Conservation (phyloP, 164 flowering plant genomes). For the Nymphaea thermarum region DNA sequence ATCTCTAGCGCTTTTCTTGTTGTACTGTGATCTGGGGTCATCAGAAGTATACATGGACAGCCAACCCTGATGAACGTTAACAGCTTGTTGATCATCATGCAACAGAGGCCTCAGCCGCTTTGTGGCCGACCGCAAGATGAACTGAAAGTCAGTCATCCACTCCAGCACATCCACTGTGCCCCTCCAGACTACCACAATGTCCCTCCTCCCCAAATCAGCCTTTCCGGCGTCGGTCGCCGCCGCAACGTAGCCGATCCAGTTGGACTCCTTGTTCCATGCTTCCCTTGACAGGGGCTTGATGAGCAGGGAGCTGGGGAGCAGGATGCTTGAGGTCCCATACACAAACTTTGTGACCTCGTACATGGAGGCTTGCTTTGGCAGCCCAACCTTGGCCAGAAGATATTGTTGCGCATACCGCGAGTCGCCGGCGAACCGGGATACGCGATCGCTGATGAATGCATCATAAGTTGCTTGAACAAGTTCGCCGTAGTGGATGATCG, state of each 20-base stretch:
- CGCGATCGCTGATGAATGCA: conserved; percentile 26
- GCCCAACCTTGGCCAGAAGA: conserved; percentile 22
- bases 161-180: conserved; percentile 21
- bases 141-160: conserved; percentile 31
- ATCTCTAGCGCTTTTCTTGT: conserved; percentile 32
- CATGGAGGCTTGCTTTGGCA: conserved; percentile 11
- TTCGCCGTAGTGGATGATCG: conserved; percentile 38
- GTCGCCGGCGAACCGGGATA: conserved; percentile 27
- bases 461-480: conserved; percentile 27
- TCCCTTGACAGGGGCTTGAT: conserved; percentile 27
- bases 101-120: conserved; percentile 3
- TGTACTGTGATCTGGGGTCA: conserved; percentile 25
- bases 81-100: not conserved
- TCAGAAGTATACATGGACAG: conserved; percentile 28
- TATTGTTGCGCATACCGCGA: conserved; percentile 20
- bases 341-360: conserved; percentile 29
- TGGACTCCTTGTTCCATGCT: conserved; percentile 32
- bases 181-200: conserved; percentile 41
- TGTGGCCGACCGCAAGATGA: conserved; percentile 18
- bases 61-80: conserved; percentile 29
- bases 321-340: conserved; percentile 24
- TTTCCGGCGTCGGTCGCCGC: conserved; percentile 50
- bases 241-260: conserved; percentile 47
- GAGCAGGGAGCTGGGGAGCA: conserved; percentile 27
- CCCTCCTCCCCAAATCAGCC: conserved; percentile 28